Evolutionary conservation across 192 early-diverging fungal species (phyloP), one percentile per base, ranked within the genome.

Genomic region (Lunasporangiospora selenospora): DNA sequence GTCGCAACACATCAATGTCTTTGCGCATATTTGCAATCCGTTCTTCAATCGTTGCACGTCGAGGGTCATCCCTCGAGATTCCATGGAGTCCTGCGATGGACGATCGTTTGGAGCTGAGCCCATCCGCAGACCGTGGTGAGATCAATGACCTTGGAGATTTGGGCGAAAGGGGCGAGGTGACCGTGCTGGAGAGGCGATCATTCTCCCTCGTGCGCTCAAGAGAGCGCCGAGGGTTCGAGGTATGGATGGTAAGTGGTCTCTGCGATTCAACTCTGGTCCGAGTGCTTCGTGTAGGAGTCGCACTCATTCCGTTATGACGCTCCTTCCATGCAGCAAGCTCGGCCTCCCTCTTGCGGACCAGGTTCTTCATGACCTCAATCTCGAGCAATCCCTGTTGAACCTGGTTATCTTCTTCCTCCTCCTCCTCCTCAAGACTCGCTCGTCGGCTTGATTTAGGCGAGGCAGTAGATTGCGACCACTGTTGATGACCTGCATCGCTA

Each of bases 11-110:
- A 7, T 53, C 67, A 58, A 63, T 63, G 21, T 73, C 67, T 29
- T 73, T 59, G 31, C 67, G 59, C 7, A 73, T 62, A 33, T 63
- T 63, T 24, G 59, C 59, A 13, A 73, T 31, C 30, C 58, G 67
- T 48, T 73, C 67, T 46, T 73, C 67, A 30, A 73, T n/a, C 0
- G 67, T 58, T 9, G 67, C 59, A 3, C 62, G 46, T 9, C 57
- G 18, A 13, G 46, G 59, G 5, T 62, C 67, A 10, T 53, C 30
- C 24, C 67, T 47, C 24, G 45, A 47, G 13, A 47, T 27, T 5
- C 45, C 23, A 7, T 27, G 45, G 16, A 21, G 23, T 5, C 29
- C 45, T 21, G 55, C 51, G 27, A 62, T 13, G 2, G 67, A 73
- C 6, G 67, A 73, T 11, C 67, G 67, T 48, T 63, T 73, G n/a